Base-by-base conservation (phyloP, 768 basidiomycete species). In the Podaxis pistillaris region DNA sequence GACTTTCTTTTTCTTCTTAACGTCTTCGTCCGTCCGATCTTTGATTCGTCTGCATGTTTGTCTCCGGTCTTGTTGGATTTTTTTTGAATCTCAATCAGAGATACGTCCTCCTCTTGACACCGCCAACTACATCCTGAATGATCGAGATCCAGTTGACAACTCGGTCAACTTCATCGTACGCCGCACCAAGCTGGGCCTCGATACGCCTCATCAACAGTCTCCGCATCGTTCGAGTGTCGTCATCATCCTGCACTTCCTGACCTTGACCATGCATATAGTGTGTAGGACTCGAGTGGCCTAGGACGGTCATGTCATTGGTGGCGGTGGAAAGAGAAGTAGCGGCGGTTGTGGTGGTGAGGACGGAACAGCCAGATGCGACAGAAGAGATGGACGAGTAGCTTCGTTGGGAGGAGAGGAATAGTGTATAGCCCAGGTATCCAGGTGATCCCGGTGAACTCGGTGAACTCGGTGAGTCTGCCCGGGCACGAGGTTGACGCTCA, bases 201-300 rank as follows among this genome's bases (percentile, higher is more conserved):
- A 91, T 82, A 74, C 90, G 90, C 51, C 86, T 82, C 44, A 85
- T 72, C 22, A 91, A 68, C n/a, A 92, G 71, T 17, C 87, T 79
- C 13, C 88, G 86, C 38, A 90, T 76, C 28, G 80, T 78, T 38
- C 83, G 81, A 11, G 79, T 81, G 63, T 91, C 90, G 53, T 90
- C 84, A 60, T 88, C 88, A 64, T 86, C 86, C 40, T 80, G 75
- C 5, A 38, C 26, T 13, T 37, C 47, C 33, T 50, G 49, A 4
- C 22, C 12, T 15, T 9, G 44, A 46, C 44, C 44, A 17, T n/a
- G 44, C 44, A 19, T 19, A 1, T 46, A 19, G n/a, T 46, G 44
- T 19, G 13, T n/a, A 8, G 44, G 44, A 46, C 7, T 46, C 44
- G 44, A 46, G 6, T 46, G 44, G 5, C 44, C 44, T 0, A 46